phyloP scores from a whole-genome alignment of 2,329 filamentous ascomycete genomes.

The Elsinoe arachidis region DNA sequence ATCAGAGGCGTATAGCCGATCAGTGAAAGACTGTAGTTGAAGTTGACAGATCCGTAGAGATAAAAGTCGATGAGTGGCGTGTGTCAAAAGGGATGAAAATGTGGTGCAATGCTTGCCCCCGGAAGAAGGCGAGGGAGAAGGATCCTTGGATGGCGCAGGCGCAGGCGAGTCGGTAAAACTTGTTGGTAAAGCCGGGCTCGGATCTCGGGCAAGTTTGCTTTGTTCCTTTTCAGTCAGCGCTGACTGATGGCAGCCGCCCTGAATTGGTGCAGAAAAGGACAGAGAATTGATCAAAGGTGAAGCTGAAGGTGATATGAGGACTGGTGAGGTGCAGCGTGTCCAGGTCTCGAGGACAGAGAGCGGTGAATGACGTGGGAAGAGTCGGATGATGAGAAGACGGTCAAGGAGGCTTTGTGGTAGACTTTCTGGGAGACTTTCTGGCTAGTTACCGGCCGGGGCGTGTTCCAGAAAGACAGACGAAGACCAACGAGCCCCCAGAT shows the following conservation, averaged over 20 bases:
- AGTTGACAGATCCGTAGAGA: not conserved
- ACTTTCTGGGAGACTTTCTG: too few species aligned
- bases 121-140: not conserved
- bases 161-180: slow-evolving; percentile 6
- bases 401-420: not conserved
- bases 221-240: not conserved
- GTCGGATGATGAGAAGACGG: slow-evolving; percentile 11
- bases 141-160: not conserved
- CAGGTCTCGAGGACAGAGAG: slow-evolving; percentile 8
- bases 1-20: not conserved
- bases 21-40: slow-evolving; percentile 11
- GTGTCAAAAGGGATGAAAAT: not conserved
- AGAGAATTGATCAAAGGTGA: not conserved
- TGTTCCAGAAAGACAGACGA: slow-evolving; percentile 10
- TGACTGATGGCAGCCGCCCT: slow-evolving; percentile 4
- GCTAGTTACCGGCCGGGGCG: slow-evolving; percentile 3
- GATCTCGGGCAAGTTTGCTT: not conserved
- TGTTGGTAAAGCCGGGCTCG: not conserved
- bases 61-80: not conserved
- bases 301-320: not conserved
- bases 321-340: not conserved
- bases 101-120: not conserved
- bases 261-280: not conserved
- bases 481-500: not conserved
- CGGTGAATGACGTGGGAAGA: slow-evolving; percentile 12